Evolutionary conservation across 495 filamentous ascomycete species (phyloP).

Genomic region (Xylaria curta): DNA sequence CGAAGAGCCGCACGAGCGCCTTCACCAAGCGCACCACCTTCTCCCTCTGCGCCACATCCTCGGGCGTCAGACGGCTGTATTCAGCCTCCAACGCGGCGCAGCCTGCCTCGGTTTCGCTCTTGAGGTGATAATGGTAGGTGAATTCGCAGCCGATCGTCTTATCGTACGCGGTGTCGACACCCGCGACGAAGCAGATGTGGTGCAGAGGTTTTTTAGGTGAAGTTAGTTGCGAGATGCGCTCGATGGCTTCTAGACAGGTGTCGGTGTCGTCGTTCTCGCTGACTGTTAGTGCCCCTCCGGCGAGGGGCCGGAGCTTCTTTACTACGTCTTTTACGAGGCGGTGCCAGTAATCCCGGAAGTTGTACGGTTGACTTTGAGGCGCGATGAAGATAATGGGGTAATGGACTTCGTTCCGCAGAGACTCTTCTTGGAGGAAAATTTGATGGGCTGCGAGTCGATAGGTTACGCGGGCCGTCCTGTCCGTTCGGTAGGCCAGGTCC

Average conservation of each 20-base stretch:
- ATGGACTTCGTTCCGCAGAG: background rate
- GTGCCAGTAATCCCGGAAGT: background rate
- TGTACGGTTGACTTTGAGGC: background rate
- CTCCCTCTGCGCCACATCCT: background rate
- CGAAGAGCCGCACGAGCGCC: background rate
- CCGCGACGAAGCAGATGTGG: background rate
- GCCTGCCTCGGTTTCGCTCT: background rate
- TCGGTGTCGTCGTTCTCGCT: background rate
- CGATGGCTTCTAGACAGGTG: background rate
- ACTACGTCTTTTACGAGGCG: background rate
- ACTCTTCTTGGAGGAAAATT: background rate
- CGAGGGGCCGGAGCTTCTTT: background rate
- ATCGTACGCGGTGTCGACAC: background rate
- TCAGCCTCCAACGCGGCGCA: background rate
- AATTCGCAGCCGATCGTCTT: background rate
- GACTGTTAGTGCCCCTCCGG: background rate
- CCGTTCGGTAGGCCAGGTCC: no score
- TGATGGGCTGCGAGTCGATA: background rate
- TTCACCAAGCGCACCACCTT: background rate
- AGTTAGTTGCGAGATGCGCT: background rate
- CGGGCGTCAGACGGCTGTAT: background rate
- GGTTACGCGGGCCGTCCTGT: background rate
- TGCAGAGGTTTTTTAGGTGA: no score
- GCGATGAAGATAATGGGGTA: background rate
- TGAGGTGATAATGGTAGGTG: background rate